Conservation (phyloP, 2,329 filamentous ascomycete species). For the Fusarium equiseti region DNA sequence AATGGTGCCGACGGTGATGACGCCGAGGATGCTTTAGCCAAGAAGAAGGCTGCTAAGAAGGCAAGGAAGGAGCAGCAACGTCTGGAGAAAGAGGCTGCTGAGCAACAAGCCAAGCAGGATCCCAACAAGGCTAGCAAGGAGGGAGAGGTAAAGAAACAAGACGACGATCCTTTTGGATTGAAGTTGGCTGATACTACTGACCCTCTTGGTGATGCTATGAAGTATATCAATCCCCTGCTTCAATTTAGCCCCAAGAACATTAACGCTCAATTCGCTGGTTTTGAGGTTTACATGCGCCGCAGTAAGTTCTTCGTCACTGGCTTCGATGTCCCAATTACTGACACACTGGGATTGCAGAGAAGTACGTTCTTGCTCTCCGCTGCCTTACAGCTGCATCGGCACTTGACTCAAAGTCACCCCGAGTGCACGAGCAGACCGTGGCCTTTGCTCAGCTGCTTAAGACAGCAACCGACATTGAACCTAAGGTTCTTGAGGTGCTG, state of each 20-base stretch:
- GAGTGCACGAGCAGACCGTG: slow-evolving; percentile 79
- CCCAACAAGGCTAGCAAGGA: slow-evolving; percentile 78
- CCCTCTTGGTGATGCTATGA: slow-evolving; percentile 87
- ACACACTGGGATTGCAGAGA: slow-evolving; percentile 65
- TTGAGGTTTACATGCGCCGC: slow-evolving; percentile 88
- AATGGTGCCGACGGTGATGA: slow-evolving; percentile 66
- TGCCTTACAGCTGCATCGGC: slow-evolving; percentile 81
- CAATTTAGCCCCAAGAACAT: slow-evolving; percentile 85
- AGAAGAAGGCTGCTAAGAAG: slow-evolving; percentile 91
- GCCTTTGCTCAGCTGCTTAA: slow-evolving; percentile 75
- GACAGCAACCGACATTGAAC: slow-evolving; percentile 67
- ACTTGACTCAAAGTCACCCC: slow-evolving; percentile 76
- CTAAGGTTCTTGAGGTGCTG: slow-evolving; percentile 76
- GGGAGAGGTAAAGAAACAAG: slow-evolving; percentile 83
- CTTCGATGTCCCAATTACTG: background rate
- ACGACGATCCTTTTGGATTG: slow-evolving; percentile 86
- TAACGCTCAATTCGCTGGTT: slow-evolving; percentile 85
- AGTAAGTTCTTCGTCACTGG: slow-evolving; percentile 67
- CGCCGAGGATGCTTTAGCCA: slow-evolving; percentile 72
- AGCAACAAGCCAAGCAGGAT: slow-evolving; percentile 82
- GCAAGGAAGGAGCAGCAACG: slow-evolving; percentile 78
- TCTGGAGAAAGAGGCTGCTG: slow-evolving; percentile 81
- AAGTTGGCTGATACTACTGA: slow-evolving; percentile 84
- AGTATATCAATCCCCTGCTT: slow-evolving; percentile 84
- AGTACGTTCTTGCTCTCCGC: slow-evolving; percentile 87